Evolutionary conservation across 176 grass and related monocot genomes (phyloP), one percentile per base, ranked within the genome.

Genomic region (Cymbopogon citratus): DNA sequence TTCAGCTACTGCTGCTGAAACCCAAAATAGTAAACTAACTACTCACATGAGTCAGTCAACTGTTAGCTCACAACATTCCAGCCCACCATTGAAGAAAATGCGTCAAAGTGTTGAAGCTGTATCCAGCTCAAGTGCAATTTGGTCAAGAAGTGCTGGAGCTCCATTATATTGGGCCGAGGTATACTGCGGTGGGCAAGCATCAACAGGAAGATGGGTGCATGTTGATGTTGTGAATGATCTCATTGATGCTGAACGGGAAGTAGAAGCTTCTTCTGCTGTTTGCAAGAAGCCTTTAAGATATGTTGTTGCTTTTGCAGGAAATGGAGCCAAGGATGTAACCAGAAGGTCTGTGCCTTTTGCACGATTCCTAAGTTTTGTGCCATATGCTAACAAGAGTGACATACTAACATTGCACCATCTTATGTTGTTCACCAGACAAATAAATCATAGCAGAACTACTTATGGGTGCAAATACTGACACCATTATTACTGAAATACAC

Each of bases 281-380:
- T 95, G 90, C 85, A 93, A 89, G 83, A 94, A 84, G 74, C 86
- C 88, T 44, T 84, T 98, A 77, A 98, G 80, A 87, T 98, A 98
- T 66, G 95, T 89, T 35, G 36, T 98, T 86, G 92, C 90, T 71
- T 98, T 98, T 91, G 84, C 90, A 59, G 90, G 88, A 88, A 87
- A 91, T 72, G 95, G 95, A 62, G 90, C 92, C 87, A 98, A 98
- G 92, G 95, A 98, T 83, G 95, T 98, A 73, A 95, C 95, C 52
- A 85, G 95, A 88, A 98, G 90, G 95, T 98, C 79, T 82, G 35
- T 3, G 21, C 28, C 60, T 82, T 69, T 59, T 86, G 70, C 66
- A 57, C 0, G 44, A 56, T 73, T 73, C 26, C n/a, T 64, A 62
- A 36, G 12, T n/a, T 65, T 77, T 81, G 14, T 60, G 23, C 11